phyloP scores from a whole-genome alignment of 495 filamentous ascomycete genomes.

The Penicillium egyptiacum region DNA sequence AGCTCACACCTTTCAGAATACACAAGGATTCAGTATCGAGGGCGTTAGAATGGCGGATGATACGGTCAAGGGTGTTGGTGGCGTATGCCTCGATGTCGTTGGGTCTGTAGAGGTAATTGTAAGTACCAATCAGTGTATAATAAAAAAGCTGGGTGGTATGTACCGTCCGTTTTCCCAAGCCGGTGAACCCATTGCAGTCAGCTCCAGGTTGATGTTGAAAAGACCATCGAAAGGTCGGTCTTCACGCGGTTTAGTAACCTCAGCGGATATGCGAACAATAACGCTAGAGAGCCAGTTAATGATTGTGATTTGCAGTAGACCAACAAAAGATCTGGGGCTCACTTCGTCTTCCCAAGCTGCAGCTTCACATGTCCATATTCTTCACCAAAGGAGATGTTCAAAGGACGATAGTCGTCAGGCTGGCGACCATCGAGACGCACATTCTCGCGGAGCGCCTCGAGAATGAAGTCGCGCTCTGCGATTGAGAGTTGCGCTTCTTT shows the following conservation, averaged over 20 bases:
- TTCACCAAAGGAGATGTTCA: conserved; percentile 80
- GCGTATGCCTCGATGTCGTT: conserved; percentile 80
- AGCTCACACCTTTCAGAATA: conserved; percentile 83
- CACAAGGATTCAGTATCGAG: conserved; percentile 95
- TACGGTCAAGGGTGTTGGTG: conserved; percentile 84
- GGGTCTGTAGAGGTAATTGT: conserved; percentile 44
- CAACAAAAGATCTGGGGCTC: conserved; percentile 10
- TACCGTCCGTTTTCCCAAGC: conserved; percentile 84
- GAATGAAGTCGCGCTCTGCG: conserved; percentile 73
- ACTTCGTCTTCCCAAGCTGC: conserved; percentile 88
- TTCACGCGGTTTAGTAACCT: conserved; percentile 76
- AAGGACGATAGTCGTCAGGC: conserved; percentile 71
- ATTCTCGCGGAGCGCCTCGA: conserved; percentile 71
- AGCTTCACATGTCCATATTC: conserved; percentile 92
- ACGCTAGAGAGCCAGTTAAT: conserved; percentile 54
- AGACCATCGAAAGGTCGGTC: conserved; percentile 93
- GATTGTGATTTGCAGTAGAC: background rate
- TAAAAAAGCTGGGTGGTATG: conserved; percentile 13
- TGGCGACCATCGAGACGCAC: conserved; percentile 79
- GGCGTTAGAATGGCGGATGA: conserved; percentile 85
- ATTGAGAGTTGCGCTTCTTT: conserved; percentile 82
- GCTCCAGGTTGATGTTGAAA: conserved; percentile 86
- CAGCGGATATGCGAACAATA: conserved; percentile 79
- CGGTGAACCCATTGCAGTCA: conserved; percentile 89
- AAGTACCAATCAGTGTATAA: background rate